phyloP scores from a whole-genome alignment of 768 basidiomycete species.

The Imleria badia region DNA sequence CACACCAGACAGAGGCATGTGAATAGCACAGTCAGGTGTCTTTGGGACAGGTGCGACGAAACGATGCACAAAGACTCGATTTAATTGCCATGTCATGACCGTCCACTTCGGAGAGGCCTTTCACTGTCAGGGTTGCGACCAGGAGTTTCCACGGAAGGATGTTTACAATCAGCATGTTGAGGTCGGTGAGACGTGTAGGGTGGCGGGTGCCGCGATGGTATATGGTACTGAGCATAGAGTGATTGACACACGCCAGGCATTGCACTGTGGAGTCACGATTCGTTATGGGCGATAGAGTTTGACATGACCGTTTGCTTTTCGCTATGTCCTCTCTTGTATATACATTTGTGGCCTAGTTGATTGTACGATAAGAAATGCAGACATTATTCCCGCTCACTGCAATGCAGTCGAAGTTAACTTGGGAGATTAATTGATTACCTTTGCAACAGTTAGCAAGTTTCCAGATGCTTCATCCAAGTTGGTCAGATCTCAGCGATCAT shows the following conservation, averaged over 20 bases:
- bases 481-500: no score
- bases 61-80: conserved; percentile 6
- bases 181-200: background rate
- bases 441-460: no score
- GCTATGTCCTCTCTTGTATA: background rate
- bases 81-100: conserved; percentile 5
- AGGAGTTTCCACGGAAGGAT: conserved; percentile 1
- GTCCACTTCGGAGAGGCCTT: conserved; percentile 9
- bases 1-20: no score
- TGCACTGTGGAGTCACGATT: background rate
- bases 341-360: no score
- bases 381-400: no score
- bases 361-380: no score
- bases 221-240: background rate
- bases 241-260: background rate
- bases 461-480: no score
- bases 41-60: conserved; percentile 3
- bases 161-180: conserved; percentile 5
- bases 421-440: no score
- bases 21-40: background rate
- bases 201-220: background rate
- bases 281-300: background rate
- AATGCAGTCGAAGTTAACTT: no score
- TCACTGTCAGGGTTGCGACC: conserved; percentile 1
- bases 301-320: background rate